These are phyloP conservation scores for Didymella arachidicola DNA, from an alignment of 2,329 filamentous ascomycete species.

Conservation along the genomic window DNA sequence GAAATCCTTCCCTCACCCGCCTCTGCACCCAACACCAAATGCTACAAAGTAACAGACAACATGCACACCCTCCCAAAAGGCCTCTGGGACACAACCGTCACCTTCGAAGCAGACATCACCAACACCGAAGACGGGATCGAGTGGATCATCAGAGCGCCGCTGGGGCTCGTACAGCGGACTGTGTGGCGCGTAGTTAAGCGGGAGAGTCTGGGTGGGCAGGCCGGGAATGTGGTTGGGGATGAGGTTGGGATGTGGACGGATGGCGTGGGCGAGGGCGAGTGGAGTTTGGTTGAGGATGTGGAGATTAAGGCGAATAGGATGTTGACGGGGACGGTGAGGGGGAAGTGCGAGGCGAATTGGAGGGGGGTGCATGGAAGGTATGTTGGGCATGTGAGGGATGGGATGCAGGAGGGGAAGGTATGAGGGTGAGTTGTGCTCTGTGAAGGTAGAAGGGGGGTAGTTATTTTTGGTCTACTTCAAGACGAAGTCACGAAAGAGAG, in stretches of 20 bases:
- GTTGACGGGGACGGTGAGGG: slow-evolving; percentile 46
- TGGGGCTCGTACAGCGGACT: slow-evolving; percentile 45
- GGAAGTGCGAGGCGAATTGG: slow-evolving; percentile 50
- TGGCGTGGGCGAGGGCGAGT: slow-evolving; percentile 21
- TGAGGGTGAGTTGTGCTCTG: too few relatives aligned
- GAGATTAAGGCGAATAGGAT: slow-evolving; percentile 47
- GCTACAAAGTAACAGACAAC: slow-evolving; percentile 49
- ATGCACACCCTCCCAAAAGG: slow-evolving; percentile 49
- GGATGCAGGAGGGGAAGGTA: too few relatives aligned
- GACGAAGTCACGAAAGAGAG: too few relatives aligned
- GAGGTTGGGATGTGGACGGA: slow-evolving; percentile 35
- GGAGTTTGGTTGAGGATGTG: slow-evolving; percentile 48
- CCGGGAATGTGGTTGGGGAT: slow-evolving; percentile 6
- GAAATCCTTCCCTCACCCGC: slow-evolving; percentile 35
- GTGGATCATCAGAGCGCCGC: slow-evolving; percentile 48
- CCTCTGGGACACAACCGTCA: slow-evolving; percentile 48
- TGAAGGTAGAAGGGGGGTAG: too few relatives aligned
- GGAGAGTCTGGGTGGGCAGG: slow-evolving; percentile 24
- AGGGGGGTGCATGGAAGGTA: slow-evolving; percentile 44
- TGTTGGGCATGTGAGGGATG: slow-evolving; percentile 33
- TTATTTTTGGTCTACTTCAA: too few relatives aligned
- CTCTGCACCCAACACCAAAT: slow-evolving; percentile 36
- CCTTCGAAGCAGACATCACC: slow-evolving; percentile 46
- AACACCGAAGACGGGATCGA: slow-evolving; percentile 44
- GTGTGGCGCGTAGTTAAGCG: slow-evolving; percentile 42